Conservation (phyloP, 306 rosid genomes). For the Echinosophora koreensis region DNA sequence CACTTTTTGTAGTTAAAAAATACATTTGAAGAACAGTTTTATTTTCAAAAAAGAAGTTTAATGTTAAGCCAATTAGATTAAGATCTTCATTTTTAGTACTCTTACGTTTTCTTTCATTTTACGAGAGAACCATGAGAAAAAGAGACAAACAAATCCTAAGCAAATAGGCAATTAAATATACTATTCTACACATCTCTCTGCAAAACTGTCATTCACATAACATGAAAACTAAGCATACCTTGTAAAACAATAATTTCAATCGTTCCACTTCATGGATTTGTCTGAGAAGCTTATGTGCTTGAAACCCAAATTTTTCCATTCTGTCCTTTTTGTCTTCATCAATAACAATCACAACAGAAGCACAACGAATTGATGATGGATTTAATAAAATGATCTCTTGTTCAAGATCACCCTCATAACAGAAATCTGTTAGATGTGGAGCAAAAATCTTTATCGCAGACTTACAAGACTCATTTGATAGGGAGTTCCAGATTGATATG, state of each 20-base stretch:
- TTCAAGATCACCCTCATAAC: constrained; percentile 55
- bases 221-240: constrained; percentile 50
- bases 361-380: constrained; percentile 32
- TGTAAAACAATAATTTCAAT: constrained; percentile 50
- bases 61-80: too few relatives aligned
- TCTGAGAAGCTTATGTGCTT: constrained; percentile 39
- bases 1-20: not conserved
- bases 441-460: constrained; percentile 41
- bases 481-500: constrained; percentile 33
- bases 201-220: not conserved
- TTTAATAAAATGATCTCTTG: constrained; percentile 35
- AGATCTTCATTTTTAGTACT: too few relatives aligned
- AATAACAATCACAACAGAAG: constrained; percentile 51
- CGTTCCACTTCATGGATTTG: constrained; percentile 43
- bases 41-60: not conserved
- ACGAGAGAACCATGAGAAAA: too few relatives aligned
- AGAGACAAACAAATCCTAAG: too few relatives aligned
- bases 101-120: too few relatives aligned
- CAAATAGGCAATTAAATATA: not conserved
- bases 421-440: constrained; percentile 41
- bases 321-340: constrained; percentile 45
- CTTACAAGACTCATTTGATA: constrained; percentile 41
- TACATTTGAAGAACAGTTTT: not conserved
- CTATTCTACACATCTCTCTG: not conserved
- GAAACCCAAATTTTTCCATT: constrained; percentile 7